Base-by-base conservation (phyloP, 1,139 yeast species). In the Arxiozyma slooffiae region DNA sequence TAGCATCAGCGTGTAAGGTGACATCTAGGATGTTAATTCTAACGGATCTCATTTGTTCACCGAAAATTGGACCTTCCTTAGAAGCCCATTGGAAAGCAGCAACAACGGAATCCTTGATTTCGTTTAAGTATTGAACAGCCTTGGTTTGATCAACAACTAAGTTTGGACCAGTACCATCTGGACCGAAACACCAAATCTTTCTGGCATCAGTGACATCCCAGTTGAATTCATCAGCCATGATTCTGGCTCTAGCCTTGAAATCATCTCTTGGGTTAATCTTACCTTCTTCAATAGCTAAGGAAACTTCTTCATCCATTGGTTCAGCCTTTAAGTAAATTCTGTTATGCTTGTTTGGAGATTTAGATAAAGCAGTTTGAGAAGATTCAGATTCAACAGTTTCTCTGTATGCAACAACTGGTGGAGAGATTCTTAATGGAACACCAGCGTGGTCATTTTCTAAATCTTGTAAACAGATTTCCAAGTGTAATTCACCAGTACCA, bases 181-280 rank as follows among this genome's bases (percentile, higher is more conserved):
- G 97, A 80, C 97, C 98, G 88, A 92, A 92, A 85, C 97, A 89
- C 98, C 98, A 92, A 72, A 92, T 92, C 92, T 92, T 92, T 85
- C 98, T 89, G 77, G 97, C 98, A 72, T 92, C 98, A 69, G 96
- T 81, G 71, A 92, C 97, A 73, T 92, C 97, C 98, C 98, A 92
- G 67, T 92, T 96, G 84, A 76, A 94, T 74, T 92, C 96, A 74
- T 92, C 98, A 71, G 98, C 97, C 82, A 92, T 81, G 73, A 88
- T 71, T 84, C 98, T 90, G 66, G 98, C 97, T 82, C 98, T 90
- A 67, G 87, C 85, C 84, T 92, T 92, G 88, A 92, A 82, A 81
- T 92, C 98, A 70, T 90, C 97, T 79, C 94, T 85, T 73, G 97
- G 88, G 78, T 80, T 80, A 72, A 92, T 80, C 74, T 79, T 81